Conservation (phyloP, 2,329 filamentous ascomycete species). For the Teratosphaeria zuluensis region DNA sequence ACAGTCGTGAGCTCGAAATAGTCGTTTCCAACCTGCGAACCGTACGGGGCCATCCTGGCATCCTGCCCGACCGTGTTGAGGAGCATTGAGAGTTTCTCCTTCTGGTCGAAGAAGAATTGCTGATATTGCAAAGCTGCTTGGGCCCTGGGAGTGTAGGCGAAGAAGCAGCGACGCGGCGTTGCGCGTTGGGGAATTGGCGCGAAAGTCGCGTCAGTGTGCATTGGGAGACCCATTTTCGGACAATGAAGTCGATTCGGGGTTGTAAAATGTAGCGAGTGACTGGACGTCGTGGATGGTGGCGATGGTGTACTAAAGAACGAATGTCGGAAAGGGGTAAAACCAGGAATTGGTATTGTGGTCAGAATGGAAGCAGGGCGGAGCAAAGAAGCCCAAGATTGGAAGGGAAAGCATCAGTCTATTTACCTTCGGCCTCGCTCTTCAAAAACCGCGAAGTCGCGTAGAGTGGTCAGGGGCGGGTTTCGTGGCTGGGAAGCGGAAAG, state of each 20-base stretch:
- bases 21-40: conserved; percentile 7
- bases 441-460: conserved; percentile 1
- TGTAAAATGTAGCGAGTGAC: neutral
- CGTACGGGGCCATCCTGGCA: conserved; percentile 5
- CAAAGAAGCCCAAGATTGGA: neutral
- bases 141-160: conserved; percentile 8
- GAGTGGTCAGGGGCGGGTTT: neutral
- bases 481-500: neutral
- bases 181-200: neutral
- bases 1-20: conserved; percentile 10
- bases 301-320: neutral
- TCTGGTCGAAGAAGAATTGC: conserved; percentile 9
- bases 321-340: neutral
- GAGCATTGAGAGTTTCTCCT: conserved; percentile 7
- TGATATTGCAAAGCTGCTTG: conserved; percentile 6
- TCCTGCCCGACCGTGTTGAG: conserved; percentile 11
- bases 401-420: neutral
- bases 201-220: neutral
- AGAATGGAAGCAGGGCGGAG: neutral
- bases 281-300: neutral
- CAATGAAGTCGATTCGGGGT: neutral
- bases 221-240: neutral
- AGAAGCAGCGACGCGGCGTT: conserved; percentile 4
- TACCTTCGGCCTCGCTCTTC: conserved; percentile 1
- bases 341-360: neutral